Conservation (phyloP, 106 monocot species). For the Platanthera zijinensis region DNA sequence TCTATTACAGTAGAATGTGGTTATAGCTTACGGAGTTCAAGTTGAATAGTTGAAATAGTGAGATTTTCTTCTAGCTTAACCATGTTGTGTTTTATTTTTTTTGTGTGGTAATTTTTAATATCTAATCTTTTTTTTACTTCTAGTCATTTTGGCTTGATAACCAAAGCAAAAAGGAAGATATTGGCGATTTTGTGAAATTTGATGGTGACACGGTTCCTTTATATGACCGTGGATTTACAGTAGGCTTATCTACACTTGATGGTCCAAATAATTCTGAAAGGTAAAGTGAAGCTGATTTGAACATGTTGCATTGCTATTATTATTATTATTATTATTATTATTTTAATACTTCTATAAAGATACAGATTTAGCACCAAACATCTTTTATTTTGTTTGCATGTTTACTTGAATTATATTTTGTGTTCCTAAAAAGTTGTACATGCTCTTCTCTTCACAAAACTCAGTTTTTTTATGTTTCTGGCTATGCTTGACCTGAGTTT, state of each 20-base stretch:
- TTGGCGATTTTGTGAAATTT: slow-evolving; percentile 9
- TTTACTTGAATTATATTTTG: background rate
- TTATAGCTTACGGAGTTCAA: too few relatives aligned
- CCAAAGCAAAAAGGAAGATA: slow-evolving; percentile 47
- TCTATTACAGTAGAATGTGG: too few relatives aligned
- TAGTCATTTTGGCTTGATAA: slow-evolving; percentile 90
- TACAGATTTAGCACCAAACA: background rate
- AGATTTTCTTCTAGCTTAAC: background rate
- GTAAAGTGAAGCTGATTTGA: slow-evolving; percentile 20
- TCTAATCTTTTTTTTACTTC: slow-evolving; percentile 5
- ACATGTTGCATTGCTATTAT: background rate
- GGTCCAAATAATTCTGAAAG: slow-evolving; percentile 48
- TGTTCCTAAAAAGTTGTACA: background rate
- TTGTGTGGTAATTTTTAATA: background rate
- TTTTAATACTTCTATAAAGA: background rate
- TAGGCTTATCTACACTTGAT: slow-evolving; percentile 49
- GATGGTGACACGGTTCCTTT: slow-evolving; percentile 51
- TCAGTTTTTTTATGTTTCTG: background rate
- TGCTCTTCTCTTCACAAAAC: background rate
- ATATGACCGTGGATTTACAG: slow-evolving; percentile 77
- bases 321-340: background rate
- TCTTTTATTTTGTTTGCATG: background rate
- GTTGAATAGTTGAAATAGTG: too few relatives aligned
- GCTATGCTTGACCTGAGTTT: background rate
- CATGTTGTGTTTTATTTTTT: background rate